A percentile compares a stretch with the other conserved stretches of the same genome.
Conservation (phyloP, 768 basidiomycete species). For the Mycena capillaripes region DNA sequence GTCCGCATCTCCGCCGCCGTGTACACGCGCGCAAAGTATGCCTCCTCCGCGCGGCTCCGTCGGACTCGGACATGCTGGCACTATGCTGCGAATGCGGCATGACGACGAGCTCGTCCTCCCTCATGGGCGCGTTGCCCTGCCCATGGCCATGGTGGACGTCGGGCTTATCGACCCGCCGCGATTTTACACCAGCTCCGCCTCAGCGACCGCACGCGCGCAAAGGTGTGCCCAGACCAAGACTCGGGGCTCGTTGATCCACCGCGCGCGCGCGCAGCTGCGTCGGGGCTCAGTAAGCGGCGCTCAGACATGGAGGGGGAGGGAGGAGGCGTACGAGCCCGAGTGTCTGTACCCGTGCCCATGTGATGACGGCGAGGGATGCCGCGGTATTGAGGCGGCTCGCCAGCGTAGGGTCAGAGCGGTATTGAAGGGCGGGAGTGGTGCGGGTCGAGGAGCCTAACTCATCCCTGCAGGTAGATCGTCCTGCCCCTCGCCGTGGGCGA, state of each 20-base stretch:
- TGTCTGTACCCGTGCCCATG: background rate
- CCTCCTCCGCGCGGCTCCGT: conserved; percentile 51
- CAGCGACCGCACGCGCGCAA: conserved; percentile 16
- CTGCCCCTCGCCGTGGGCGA: no score
- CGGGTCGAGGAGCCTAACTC: no score
- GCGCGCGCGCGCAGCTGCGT: conserved; percentile 9
- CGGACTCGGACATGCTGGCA: background rate
- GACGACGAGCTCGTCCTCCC: conserved; percentile 33
- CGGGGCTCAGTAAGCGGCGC: conserved; percentile 22
- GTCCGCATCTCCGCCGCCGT: conserved; percentile 79
- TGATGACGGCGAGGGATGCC: background rate
- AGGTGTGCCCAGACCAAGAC: background rate
- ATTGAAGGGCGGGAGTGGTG: conserved; percentile 75
- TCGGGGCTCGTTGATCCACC: conserved; percentile 27
- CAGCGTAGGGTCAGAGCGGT: conserved; percentile 64
- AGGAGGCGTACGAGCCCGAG: background rate
- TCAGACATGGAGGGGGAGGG: background rate
- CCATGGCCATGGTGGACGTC: conserved; percentile 13
- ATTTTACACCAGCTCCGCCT: conserved; percentile 8
- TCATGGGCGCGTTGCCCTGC: conserved; percentile 21
- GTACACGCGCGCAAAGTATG: conserved; percentile 84
- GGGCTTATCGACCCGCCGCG: conserved; percentile 20
- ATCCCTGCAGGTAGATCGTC: no score
- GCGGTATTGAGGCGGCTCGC: background rate
- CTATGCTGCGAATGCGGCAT: background rate